These are phyloP conservation scores for Byssochlamys sp. DNA, from an alignment of 2,329 filamentous ascomycete genomes.

Conservation along the genomic window DNA sequence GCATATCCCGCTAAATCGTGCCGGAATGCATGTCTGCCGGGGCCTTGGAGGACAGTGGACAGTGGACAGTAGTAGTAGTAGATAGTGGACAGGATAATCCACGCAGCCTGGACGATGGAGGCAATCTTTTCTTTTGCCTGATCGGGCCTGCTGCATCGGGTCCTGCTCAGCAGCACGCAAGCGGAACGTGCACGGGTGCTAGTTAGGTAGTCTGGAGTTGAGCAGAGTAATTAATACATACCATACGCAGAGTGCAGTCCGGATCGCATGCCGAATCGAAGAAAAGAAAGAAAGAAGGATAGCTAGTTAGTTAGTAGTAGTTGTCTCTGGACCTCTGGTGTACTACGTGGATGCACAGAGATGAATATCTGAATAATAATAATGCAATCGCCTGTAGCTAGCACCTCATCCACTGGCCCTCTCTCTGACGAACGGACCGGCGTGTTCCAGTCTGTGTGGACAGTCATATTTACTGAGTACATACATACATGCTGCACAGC, in stretches of 20 bases:
- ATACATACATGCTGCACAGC: background rate
- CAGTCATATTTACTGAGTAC: no score
- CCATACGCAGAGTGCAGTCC: no score
- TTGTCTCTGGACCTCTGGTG: no score
- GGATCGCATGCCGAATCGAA: no score
- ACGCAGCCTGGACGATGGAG: background rate
- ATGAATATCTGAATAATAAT: background rate
- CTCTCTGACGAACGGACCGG: background rate
- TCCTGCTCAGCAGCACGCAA: background rate
- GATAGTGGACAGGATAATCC: no score
- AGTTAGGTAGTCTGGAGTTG: no score
- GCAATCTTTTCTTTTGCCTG: background rate
- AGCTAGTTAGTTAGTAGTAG: no score
- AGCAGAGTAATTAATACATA: no score
- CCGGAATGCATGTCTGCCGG: background rate
- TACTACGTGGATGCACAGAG: background rate
- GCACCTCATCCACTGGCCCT: background rate
- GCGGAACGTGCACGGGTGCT: background rate
- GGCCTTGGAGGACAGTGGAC: background rate
- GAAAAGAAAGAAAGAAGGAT: no score
- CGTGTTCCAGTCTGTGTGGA: background rate
- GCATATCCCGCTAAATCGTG: background rate
- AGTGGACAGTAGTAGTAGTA: background rate
- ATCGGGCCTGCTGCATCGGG: background rate
- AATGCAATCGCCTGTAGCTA: background rate